Evolutionary conservation across 2,329 filamentous ascomycete species (phyloP).

Genomic region (Nannizziopsis barbatae): DNA sequence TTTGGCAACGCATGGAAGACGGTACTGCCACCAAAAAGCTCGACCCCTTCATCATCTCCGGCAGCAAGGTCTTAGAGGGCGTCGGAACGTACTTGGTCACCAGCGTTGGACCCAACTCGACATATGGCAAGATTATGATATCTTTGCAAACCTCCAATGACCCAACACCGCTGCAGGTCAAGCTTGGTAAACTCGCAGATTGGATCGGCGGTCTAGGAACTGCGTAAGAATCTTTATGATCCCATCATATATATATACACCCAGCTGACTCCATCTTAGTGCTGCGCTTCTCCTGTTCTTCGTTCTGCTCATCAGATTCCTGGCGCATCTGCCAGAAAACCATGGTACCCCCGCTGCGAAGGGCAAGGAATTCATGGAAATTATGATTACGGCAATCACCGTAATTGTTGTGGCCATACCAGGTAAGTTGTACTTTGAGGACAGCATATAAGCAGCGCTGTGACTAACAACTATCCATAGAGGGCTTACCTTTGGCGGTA

Average conservation of each 20-base stretch:
- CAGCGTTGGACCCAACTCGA: conserved; percentile 60
- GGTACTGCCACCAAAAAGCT: conserved; percentile 45
- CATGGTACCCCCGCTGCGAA: conserved; percentile 54
- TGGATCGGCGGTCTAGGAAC: conserved; percentile 70
- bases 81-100: conserved; percentile 65
- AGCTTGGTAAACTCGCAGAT: conserved; percentile 62
- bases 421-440: conserved; percentile 20
- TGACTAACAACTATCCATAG: conserved; percentile 24
- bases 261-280: conserved; percentile 19
- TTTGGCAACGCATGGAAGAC: conserved; percentile 45
- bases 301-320: conserved; percentile 74
- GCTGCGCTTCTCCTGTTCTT: conserved; percentile 70
- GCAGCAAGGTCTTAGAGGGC: conserved; percentile 64
- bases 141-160: conserved; percentile 62
- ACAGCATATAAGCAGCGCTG: neutral
- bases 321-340: conserved; percentile 52
- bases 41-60: conserved; percentile 70
- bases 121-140: conserved; percentile 65
- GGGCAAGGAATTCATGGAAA: conserved; percentile 64
- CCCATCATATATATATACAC: conserved; percentile 2
- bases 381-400: conserved; percentile 67
- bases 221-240: conserved; percentile 29
- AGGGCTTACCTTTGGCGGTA: conserved; percentile 66
- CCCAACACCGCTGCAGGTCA: conserved; percentile 64
- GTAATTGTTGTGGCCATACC: conserved; percentile 72